These are phyloP conservation scores for Syncephalastrum monosporum DNA, from an alignment of 371 early-diverging fungal genomes.

Conservation along the genomic window DNA sequence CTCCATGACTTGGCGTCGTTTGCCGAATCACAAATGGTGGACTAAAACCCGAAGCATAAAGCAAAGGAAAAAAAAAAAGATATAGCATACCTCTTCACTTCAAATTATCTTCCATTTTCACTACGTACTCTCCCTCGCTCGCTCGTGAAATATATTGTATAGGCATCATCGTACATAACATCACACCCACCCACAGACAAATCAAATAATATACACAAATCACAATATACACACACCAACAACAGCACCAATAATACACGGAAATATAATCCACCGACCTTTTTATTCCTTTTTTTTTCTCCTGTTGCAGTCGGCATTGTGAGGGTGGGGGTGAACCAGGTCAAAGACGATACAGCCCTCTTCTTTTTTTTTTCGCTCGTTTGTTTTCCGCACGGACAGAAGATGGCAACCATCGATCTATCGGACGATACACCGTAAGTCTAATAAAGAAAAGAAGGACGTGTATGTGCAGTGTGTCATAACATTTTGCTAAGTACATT, in stretches of 20 bases:
- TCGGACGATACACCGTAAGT: too few species aligned
- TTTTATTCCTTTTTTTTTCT: conserved; percentile 4
- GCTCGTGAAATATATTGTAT: not conserved
- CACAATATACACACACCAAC: not conserved
- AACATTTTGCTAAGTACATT: too few species aligned
- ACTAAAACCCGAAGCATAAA: not conserved
- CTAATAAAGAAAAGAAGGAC: too few species aligned
- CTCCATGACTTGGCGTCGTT: conserved; percentile 21
- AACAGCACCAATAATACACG: not conserved
- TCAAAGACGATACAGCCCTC: not conserved
- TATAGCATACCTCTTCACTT: not conserved
- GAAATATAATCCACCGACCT: conserved; percentile 2
- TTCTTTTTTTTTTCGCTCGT: conserved; percentile 2
- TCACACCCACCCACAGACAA: too few species aligned
- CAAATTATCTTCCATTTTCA: not conserved
- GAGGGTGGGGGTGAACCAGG: not conserved
- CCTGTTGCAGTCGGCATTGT: not conserved
- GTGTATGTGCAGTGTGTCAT: too few species aligned
- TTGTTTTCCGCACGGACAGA: not conserved
- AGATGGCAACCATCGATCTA: too few species aligned
- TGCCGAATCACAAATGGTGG: conserved; percentile 5
- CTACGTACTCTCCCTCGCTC: not conserved
- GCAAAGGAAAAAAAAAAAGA: not conserved
- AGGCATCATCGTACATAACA: not conserved
- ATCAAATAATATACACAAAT: not conserved